Evolutionary conservation across 2,329 filamentous ascomycete species (phyloP).

Genomic region (Lasiodiplodia hormozganensis): DNA sequence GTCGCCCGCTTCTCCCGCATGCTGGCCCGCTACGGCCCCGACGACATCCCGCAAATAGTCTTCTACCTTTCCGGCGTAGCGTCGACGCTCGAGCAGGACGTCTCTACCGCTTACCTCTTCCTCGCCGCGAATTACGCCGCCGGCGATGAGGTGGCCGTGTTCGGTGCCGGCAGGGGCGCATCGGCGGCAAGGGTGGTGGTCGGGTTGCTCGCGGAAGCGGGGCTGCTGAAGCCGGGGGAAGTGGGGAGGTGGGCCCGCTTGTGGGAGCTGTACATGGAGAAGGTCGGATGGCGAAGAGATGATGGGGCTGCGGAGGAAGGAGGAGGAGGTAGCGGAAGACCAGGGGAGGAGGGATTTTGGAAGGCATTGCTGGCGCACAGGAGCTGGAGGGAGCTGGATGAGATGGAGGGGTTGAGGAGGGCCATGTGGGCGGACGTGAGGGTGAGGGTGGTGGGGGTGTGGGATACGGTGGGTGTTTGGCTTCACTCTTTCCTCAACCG

Average conservation of each 20-base stretch:
- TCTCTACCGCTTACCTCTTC: constrained; percentile 59
- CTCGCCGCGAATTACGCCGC: constrained; percentile 60
- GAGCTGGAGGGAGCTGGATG: constrained; percentile 4
- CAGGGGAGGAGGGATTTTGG: background rate
- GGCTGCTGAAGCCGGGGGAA: constrained; percentile 55
- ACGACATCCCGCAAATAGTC: constrained; percentile 52
- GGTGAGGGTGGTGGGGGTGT: constrained; percentile 56
- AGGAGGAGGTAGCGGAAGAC: background rate
- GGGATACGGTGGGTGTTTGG: constrained; percentile 48
- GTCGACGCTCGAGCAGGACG: constrained; percentile 54
- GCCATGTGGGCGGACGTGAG: constrained; percentile 22
- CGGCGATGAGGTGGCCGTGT: constrained; percentile 56
- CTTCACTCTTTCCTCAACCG: background rate
- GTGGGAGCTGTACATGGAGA: background rate
- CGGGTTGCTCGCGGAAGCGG: constrained; percentile 54
- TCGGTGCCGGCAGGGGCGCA: constrained; percentile 55
- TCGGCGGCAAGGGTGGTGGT: constrained; percentile 49
- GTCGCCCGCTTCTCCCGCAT: constrained; percentile 58
- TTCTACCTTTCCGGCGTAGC: constrained; percentile 60
- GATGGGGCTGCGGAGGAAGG: background rate
- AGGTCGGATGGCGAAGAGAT: background rate
- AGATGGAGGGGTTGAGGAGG: constrained; percentile 17
- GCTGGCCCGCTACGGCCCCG: constrained; percentile 54
- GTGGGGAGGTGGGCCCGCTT: constrained; percentile 54
- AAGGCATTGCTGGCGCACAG: background rate